phyloP scores from a whole-genome alignment of 2,329 filamentous ascomycete species.

The Neonectria punicea region DNA sequence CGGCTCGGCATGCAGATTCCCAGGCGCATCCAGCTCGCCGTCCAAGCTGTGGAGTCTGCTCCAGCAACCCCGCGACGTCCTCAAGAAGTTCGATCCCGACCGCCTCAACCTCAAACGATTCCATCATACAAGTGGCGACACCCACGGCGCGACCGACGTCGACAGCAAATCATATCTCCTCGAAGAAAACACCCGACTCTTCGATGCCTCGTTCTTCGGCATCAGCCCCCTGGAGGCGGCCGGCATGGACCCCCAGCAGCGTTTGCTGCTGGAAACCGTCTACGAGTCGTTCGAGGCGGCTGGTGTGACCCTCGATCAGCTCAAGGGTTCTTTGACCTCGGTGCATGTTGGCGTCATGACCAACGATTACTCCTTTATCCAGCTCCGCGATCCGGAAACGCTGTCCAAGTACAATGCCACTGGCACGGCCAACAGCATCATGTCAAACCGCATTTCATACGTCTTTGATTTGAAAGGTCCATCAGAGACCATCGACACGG shows the following conservation, averaged over 20 bases:
- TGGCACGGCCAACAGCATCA: constrained; percentile 46
- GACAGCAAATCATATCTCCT: constrained; percentile 47
- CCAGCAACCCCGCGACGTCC: constrained; percentile 5
- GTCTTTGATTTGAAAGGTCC: constrained; percentile 51
- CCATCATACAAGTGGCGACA: constrained; percentile 2
- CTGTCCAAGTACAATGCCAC: constrained; percentile 22
- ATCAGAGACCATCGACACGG: constrained; percentile 47
- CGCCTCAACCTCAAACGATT: constrained; percentile 12
- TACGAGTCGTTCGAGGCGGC: constrained; percentile 54
- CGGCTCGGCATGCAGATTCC: constrained; percentile 9
- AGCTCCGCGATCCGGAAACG: constrained; percentile 22
- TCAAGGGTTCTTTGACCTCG: constrained; percentile 28
- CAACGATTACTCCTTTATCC: constrained; percentile 25
- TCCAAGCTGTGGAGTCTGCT: constrained; percentile 11
- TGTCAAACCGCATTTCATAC: constrained; percentile 51
- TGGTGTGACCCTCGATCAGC: constrained; percentile 46
- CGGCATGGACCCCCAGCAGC: constrained; percentile 55
- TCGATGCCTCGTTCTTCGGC: constrained; percentile 53
- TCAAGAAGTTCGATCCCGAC: constrained; percentile 7
- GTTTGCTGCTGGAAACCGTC: constrained; percentile 52
- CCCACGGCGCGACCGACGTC: constrained; percentile 40
- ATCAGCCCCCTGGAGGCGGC: constrained; percentile 51
- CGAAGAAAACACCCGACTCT: constrained; percentile 43
- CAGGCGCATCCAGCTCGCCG: constrained; percentile 8
- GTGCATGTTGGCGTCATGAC: constrained; percentile 31